Evolutionary conservation across 805 yeast species (phyloP).

Genomic region (Ogataea trehalophila): DNA sequence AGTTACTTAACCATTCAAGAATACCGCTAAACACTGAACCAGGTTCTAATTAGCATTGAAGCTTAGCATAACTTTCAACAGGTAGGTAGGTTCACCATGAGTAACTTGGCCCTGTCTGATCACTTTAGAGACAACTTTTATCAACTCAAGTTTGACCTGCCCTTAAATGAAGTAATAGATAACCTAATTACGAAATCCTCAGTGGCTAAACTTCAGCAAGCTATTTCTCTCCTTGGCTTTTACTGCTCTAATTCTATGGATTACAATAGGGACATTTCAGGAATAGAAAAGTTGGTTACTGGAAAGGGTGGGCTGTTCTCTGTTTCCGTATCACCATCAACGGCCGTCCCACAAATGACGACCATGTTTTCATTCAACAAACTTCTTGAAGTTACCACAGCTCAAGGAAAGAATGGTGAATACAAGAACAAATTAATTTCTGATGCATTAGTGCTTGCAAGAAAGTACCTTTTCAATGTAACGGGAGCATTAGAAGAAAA

Average conservation of each 20-base stretch:
- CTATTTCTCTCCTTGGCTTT: slow-evolving; percentile 11
- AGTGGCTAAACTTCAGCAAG: slow-evolving; percentile 5
- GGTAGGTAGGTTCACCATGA: slow-evolving; percentile 3
- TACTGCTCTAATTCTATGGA: slow-evolving; percentile 4
- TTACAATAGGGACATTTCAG: slow-evolving; percentile 3
- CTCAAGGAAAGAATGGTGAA: slow-evolving; percentile 9
- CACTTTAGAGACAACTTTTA: slow-evolving; percentile 15
- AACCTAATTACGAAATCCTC: slow-evolving; percentile 7
- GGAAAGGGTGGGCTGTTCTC: not conserved
- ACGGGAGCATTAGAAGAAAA: slow-evolving; percentile 1
- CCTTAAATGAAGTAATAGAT: slow-evolving; percentile 11
- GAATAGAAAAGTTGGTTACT: not conserved
- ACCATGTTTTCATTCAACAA: slow-evolving; percentile 6
- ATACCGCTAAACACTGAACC: not conserved
- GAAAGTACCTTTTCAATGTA: slow-evolving; percentile 11
- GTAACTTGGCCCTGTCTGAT: slow-evolving; percentile 13
- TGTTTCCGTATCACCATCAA: not conserved
- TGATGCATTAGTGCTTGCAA: slow-evolving; percentile 11
- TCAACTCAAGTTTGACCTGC: slow-evolving; percentile 4
- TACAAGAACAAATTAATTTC: slow-evolving; percentile 1
- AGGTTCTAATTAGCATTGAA: not conserved
- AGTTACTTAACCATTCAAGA: too few relatives aligned
- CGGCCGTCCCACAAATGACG: slow-evolving; percentile 2
- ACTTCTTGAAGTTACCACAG: slow-evolving; percentile 6
- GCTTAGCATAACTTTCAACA: not conserved